Percentiles rank a stretch among this genome's conserved stretches.
Conservation (phyloP, 441 rosid species). For the Kokia cookei region DNA sequence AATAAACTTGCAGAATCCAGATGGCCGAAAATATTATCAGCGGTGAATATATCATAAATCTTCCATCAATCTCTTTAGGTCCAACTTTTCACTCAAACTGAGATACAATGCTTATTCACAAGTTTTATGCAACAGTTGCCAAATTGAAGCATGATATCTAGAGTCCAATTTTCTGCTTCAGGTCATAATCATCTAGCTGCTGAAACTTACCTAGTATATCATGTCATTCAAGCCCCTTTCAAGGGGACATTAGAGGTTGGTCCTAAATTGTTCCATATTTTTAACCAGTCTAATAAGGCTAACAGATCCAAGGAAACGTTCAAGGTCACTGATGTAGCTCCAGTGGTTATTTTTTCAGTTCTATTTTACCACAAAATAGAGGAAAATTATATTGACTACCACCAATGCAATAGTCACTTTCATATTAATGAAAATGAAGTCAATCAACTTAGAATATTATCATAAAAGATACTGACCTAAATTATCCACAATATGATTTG, state of each 20-base stretch:
- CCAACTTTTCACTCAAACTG: neutral
- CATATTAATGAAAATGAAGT: neutral
- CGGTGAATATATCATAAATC: neutral
- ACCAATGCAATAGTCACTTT: neutral
- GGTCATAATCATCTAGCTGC: neutral
- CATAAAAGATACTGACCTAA: conserved; percentile 50
- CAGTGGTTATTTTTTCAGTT: neutral
- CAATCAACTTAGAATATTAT: conserved; percentile 9
- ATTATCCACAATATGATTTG: conserved; percentile 74
- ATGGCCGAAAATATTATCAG: neutral
- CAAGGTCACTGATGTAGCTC: neutral
- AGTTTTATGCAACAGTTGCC: neutral
- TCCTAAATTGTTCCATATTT: neutral
- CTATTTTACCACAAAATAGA: neutral
- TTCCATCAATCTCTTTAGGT: neutral
- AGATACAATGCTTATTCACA: neutral
- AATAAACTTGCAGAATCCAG: neutral
- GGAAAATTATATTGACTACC: neutral
- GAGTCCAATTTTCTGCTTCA: neutral
- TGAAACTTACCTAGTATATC: neutral
- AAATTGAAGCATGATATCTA: neutral
- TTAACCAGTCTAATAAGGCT: neutral
- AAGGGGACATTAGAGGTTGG: neutral
- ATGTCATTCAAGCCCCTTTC: neutral
- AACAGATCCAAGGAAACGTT: neutral